These are phyloP conservation scores for Scutellaria baicalensis DNA, from an alignment of 257 asterid species.

Conservation along the genomic window DNA sequence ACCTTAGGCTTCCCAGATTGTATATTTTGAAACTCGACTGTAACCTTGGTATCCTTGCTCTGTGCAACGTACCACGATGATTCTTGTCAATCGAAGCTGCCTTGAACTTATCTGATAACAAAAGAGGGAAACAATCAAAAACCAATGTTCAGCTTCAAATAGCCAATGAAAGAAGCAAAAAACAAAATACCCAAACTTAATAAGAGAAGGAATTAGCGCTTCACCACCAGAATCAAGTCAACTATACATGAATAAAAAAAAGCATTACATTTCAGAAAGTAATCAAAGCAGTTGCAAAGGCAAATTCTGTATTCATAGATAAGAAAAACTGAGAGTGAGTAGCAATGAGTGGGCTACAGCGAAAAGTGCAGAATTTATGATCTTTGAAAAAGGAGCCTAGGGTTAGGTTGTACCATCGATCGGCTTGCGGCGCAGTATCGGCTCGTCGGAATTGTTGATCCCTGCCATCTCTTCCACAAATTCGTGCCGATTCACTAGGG, in stretches of 20 bases:
- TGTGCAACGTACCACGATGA: conserved; percentile 78
- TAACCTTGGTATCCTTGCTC: conserved; percentile 76
- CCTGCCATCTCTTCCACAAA: conserved; percentile 41
- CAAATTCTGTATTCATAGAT: too few species aligned
- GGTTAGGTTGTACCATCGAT: conserved; percentile 80
- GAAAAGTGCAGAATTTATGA: conserved; percentile 88
- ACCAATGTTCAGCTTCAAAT: neutral
- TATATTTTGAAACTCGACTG: conserved; percentile 83
- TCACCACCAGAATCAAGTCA: conserved; percentile 5
- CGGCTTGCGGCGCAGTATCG: conserved; percentile 77
- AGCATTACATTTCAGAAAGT: too few species aligned
- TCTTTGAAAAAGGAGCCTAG: conserved; percentile 94
- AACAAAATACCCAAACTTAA: neutral
- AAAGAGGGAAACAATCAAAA: neutral
- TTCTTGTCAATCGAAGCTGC: conserved; percentile 96
- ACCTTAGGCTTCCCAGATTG: conserved; percentile 90
- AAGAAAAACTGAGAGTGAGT: neutral
- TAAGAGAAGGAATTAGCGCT: neutral
- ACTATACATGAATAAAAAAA: neutral
- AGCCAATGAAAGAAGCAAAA: neutral
- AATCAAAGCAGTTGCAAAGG: conserved; percentile 1
- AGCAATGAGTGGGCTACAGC: conserved; percentile 41
- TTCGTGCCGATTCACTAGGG: neutral
- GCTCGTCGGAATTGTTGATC: conserved; percentile 54
- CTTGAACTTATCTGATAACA: conserved; percentile 77